Evolutionary conservation across 2,329 filamentous ascomycete genomes (phyloP).

Genomic region (Fusarium sororula): DNA sequence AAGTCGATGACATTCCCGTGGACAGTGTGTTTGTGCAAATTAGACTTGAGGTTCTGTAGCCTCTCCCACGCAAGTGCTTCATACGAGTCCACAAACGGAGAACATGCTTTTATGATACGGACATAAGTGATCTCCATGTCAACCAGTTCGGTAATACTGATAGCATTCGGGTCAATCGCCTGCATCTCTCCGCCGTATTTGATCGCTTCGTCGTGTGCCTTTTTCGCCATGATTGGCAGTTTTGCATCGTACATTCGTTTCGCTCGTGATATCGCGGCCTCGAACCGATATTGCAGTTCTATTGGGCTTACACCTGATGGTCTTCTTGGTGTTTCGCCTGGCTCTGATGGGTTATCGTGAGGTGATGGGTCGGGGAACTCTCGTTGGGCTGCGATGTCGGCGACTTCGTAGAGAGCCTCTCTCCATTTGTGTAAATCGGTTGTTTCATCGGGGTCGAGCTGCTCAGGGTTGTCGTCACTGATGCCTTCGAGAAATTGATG

Average conservation of each 20-base stretch:
- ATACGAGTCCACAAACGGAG: background rate
- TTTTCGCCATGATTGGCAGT: conserved; percentile 5
- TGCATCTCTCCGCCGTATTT: background rate
- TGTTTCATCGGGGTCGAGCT: background rate
- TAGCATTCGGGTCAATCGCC: background rate
- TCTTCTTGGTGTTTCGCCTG: background rate
- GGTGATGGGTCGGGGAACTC: background rate
- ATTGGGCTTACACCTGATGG: background rate
- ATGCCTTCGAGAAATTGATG: conserved; percentile 5
- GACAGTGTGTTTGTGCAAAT: background rate
- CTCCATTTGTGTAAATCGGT: background rate
- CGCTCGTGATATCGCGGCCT: background rate
- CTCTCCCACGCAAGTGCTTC: background rate
- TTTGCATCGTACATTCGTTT: background rate
- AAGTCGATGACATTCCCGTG: background rate
- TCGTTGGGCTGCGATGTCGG: background rate
- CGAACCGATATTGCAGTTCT: conserved; percentile 2
- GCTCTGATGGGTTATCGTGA: background rate
- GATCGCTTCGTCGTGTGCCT: conserved; percentile 10
- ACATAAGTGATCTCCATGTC: conserved; percentile 4
- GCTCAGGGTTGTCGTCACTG: background rate
- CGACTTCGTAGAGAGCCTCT: conserved; percentile 6
- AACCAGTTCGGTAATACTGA: background rate
- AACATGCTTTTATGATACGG: conserved; percentile 6
- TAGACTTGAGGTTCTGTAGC: background rate